phyloP scores from a whole-genome alignment of 208 protist species.

The Crithidia fasciculata region DNA sequence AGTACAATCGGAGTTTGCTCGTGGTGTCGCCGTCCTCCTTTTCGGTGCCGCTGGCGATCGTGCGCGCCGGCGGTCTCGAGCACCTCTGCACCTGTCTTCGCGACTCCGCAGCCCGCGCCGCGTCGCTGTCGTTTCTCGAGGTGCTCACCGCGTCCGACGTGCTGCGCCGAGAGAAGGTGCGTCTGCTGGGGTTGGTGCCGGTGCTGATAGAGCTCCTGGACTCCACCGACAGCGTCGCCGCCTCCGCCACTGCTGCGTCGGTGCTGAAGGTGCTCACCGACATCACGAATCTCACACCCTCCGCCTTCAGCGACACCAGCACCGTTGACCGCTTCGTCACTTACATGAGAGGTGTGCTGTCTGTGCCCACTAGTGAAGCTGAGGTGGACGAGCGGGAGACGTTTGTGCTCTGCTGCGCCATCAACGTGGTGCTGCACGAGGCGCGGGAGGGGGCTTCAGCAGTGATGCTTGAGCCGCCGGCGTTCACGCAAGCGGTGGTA shows the following conservation, averaged over 20 bases:
- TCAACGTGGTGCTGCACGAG: conserved; percentile 82
- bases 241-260: not conserved
- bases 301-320: conserved; percentile 1
- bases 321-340: not conserved
- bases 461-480: not conserved
- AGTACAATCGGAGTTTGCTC: conserved; percentile 26
- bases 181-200: conserved; percentile 21
- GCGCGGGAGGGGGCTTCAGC: conserved; percentile 6
- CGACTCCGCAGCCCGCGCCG: not conserved
- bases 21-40: not conserved
- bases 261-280: conserved; percentile 76
- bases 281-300: conserved; percentile 53
- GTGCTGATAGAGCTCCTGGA: conserved; percentile 11
- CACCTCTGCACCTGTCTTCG: conserved; percentile 23
- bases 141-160: conserved; percentile 43
- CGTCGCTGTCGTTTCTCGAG: conserved; percentile 41
- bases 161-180: not conserved
- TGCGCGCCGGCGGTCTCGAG: conserved; percentile 36
- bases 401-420: conserved; percentile 71
- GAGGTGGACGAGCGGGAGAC: conserved; percentile 35
- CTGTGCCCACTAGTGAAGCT: not conserved
- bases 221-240: not conserved
- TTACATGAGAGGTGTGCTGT: conserved; percentile 2
- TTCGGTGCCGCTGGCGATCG: conserved; percentile 45
- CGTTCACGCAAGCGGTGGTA: conserved; percentile 22